Evolutionary conservation across 75 land plant species (phyloP).

Genomic region (Sequoia sempervirens): DNA sequence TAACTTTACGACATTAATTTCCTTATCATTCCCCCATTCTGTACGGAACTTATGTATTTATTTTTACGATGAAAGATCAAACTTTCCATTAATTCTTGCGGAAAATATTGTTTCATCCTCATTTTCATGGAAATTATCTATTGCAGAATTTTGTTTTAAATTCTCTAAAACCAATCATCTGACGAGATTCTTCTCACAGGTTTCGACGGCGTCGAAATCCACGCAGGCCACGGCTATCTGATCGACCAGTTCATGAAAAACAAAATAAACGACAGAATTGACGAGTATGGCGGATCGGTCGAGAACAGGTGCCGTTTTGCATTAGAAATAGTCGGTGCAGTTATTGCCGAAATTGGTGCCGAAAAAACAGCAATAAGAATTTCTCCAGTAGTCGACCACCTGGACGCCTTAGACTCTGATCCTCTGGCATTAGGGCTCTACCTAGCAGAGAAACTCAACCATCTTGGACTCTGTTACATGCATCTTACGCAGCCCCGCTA

Average conservation of each 20-base stretch:
- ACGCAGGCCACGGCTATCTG: constrained; percentile 85
- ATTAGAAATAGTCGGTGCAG: constrained; percentile 31
- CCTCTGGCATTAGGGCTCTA: constrained; percentile 52
- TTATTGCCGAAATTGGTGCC: constrained; percentile 42
- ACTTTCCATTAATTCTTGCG: no score
- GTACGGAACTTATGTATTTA: no score
- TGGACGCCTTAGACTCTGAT: constrained; percentile 66
- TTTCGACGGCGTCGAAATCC: constrained; percentile 88
- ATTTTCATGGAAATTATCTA: not conserved
- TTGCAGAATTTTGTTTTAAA: not conserved
- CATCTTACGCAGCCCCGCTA: constrained; percentile 81
- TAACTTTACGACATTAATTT: no score
- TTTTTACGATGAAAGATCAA: not conserved
- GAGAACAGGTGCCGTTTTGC: constrained; percentile 64
- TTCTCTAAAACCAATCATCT: not conserved
- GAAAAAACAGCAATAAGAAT: constrained; percentile 50
- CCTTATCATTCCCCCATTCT: no score
- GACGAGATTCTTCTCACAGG: constrained; percentile 9
- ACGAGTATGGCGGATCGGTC: constrained; percentile 68
- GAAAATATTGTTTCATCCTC: not conserved
- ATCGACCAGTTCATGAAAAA: constrained; percentile 89
- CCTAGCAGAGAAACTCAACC: constrained; percentile 39
- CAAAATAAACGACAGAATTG: constrained; percentile 74
- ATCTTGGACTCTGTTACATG: constrained; percentile 42
- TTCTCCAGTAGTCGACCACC: constrained; percentile 79